These are phyloP conservation scores for Zanthoxylum bungeanum DNA, from an alignment of 345 rosid genomes.

Conservation along the genomic window DNA sequence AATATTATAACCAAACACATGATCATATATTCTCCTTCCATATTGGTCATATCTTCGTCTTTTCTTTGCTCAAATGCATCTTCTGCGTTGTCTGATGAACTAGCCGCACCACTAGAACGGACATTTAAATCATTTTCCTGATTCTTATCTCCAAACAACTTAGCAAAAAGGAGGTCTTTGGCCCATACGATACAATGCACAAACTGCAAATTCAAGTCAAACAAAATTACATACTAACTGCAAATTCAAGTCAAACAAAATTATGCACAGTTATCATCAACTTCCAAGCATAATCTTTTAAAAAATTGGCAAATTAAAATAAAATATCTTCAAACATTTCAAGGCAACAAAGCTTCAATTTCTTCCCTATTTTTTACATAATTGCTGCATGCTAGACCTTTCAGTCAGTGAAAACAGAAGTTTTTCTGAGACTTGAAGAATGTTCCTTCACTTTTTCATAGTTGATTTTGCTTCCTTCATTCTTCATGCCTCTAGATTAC, in stretches of 20 bases:
- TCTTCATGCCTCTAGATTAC: background rate
- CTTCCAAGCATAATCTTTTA: background rate
- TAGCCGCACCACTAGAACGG: slow-evolving; percentile 62
- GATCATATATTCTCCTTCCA: slow-evolving; percentile 94
- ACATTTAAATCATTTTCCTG: slow-evolving; percentile 96
- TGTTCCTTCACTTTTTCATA: background rate
- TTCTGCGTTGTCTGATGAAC: slow-evolving; percentile 60
- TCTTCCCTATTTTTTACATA: no score
- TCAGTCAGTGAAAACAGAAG: background rate
- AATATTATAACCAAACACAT: slow-evolving; percentile 94
- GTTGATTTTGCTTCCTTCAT: background rate
- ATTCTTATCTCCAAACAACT: slow-evolving; percentile 94
- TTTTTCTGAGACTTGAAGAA: background rate
- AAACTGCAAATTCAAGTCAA: slow-evolving; percentile 53
- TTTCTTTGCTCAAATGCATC: slow-evolving; percentile 69
- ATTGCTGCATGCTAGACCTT: no score
- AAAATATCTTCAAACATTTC: background rate
- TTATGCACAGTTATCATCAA: no score
- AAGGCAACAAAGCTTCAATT: background rate
- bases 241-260: no score
- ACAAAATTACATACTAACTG: background rate
- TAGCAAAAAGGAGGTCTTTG: slow-evolving; percentile 92
- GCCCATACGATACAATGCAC: slow-evolving; percentile 99
- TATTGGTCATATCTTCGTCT: slow-evolving; percentile 77
- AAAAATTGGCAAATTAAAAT: background rate